Base-by-base conservation (phyloP, 2,329 filamentous ascomycete genomes). In the Thermoascus crustaceus region DNA sequence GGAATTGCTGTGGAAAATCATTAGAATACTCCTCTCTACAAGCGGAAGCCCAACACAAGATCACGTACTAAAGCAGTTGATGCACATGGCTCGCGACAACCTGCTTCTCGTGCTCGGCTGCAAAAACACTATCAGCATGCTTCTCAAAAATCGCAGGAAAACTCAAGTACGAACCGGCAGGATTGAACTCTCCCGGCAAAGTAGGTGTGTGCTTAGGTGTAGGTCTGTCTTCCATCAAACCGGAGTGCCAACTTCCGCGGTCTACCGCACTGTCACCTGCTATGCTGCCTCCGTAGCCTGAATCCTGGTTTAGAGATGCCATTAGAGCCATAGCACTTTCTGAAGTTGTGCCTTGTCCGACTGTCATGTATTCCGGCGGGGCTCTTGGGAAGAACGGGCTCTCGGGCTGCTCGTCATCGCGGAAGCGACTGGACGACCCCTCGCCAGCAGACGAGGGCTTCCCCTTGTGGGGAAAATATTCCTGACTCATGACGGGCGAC, bases 281-380 rank as follows among this genome's bases (percentile, higher is more conserved):
- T 32, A 82, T 71, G 57, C 85, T 94, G 29, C 82, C 83, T 37
- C 86, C 88, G 54, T 96, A 96, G 5, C 89, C 91, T 11, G 89
- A 96, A 58, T 98, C 91, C 39, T 78, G 69, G 42, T 94, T 85
- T 37, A 96, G 69, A 49, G 93, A 75, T 11, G 80, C 78, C 61
- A 91, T 85, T 24, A 96, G 70, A 37, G 80, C 80, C 19, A 82
- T 76, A 23, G 86, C 88, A 57, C 85, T 85, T 54, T 86, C 79
- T 13, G 88, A 88, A 14, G 82, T 79, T 36, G 80, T 79, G 35
- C 88, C 88, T 46, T 73, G 78, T 39, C 89, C 89, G 33, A 95
- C 85, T 4, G 85, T 93, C 80, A 94, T 85, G 63, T 88, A 95
- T 40, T 78, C 72, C 33, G 82, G 82, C 41, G 57, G 52, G 45